phyloP scores from a whole-genome alignment of 306 rosid species.

The Adenanthera pavonina region DNA sequence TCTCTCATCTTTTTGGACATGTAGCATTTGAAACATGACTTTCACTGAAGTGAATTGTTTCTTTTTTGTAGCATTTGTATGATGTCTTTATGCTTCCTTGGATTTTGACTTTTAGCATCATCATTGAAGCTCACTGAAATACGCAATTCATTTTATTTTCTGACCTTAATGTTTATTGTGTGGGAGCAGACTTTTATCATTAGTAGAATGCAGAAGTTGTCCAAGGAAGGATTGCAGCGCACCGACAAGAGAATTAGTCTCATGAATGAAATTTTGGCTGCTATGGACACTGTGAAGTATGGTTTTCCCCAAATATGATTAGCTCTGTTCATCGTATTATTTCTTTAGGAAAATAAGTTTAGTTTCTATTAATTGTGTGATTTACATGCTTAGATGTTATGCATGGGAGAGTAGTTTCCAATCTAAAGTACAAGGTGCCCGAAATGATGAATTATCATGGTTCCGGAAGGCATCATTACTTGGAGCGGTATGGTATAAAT shows the following conservation, averaged over 20 bases:
- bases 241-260: conserved; percentile 98
- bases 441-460: conserved; percentile 87
- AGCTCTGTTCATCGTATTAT: conserved; percentile 1
- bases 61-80: conserved; percentile 33
- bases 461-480: conserved; percentile 80
- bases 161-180: conserved; percentile 30
- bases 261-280: conserved; percentile 97
- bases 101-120: conserved; percentile 12
- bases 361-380: conserved; percentile 36
- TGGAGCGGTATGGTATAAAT: conserved; percentile 74
- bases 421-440: conserved; percentile 67
- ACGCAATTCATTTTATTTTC: conserved; percentile 32
- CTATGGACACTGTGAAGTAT: conserved; percentile 98
- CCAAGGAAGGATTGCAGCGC: conserved; percentile 89
- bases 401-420: conserved; percentile 99
- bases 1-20: neutral
- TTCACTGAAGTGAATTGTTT: neutral
- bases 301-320: conserved; percentile 35
- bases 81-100: neutral
- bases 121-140: conserved; percentile 28
- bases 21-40: neutral
- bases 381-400: conserved; percentile 75
- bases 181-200: conserved; percentile 79
- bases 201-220: conserved; percentile 80
- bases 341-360: neutral